Percentiles rank a stretch among this genome's conserved stretches.
Conservation (phyloP, 2,329 filamentous ascomycete genomes). For the Colletotrichum tropicale region DNA sequence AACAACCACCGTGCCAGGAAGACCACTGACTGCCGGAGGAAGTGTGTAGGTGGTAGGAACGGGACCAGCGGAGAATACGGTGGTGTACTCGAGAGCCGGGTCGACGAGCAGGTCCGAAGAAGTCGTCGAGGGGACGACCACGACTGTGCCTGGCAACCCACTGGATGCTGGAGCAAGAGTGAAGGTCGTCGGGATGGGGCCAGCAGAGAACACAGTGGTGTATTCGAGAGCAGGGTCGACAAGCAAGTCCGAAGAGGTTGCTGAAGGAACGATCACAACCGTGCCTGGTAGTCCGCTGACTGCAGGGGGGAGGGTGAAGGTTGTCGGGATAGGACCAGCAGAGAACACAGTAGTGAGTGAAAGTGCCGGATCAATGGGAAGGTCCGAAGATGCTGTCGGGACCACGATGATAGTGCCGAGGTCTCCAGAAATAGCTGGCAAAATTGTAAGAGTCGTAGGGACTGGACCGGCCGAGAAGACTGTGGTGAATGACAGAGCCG, state of each 20-base stretch:
- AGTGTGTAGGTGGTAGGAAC: background rate
- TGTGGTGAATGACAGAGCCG: background rate
- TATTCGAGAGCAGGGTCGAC: background rate
- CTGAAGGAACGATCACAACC: background rate
- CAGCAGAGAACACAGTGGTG: background rate
- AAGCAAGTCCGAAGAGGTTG: background rate
- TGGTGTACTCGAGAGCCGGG: background rate
- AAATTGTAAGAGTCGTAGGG: background rate
- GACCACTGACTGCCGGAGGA: background rate
- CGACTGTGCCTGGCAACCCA: background rate
- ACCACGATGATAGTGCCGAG: background rate
- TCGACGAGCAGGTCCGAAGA: background rate
- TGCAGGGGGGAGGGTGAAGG: background rate
- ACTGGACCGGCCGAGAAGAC: background rate
- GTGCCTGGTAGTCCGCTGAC: background rate
- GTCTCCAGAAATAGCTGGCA: background rate
- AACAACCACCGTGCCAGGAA: background rate
- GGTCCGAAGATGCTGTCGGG: background rate
- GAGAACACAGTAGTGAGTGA: background rate
- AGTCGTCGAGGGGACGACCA: background rate
- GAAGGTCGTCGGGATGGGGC: background rate
- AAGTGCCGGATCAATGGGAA: background rate
- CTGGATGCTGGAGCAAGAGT: background rate
- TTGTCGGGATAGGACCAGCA: background rate
- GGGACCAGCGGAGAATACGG: background rate